Evolutionary conservation across 2,329 filamentous ascomycete species (phyloP).

Genomic region (Diaporthe ilicicola): DNA sequence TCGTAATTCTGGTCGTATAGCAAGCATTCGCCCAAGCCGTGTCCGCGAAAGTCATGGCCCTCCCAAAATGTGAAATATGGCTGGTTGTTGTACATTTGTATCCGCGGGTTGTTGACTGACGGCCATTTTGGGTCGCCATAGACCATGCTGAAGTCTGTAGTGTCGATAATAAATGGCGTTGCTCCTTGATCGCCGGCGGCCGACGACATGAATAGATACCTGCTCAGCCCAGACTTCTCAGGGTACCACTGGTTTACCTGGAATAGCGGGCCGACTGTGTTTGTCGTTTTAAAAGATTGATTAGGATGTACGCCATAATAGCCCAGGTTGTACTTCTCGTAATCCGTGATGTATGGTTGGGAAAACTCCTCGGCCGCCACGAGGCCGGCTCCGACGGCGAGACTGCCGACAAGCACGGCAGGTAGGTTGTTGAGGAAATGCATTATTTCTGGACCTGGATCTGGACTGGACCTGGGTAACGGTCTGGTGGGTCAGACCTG

Average conservation of each 20-base stretch:
- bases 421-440: slow-evolving; percentile 14
- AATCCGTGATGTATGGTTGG: slow-evolving; percentile 29
- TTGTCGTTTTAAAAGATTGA: slow-evolving; percentile 29
- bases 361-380: slow-evolving; percentile 29
- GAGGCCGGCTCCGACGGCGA: slow-evolving; percentile 30
- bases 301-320: slow-evolving; percentile 29
- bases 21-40: slow-evolving; percentile 31
- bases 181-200: slow-evolving; percentile 18
- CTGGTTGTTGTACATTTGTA: slow-evolving; percentile 31
- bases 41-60: slow-evolving; percentile 29
- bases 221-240: slow-evolving; percentile 27
- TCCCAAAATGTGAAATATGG: slow-evolving; percentile 33
- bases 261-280: slow-evolving; percentile 18
- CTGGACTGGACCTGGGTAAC: background rate
- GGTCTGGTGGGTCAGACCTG: slow-evolving; percentile 6
- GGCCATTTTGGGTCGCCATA: slow-evolving; percentile 32
- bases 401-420: slow-evolving; percentile 27
- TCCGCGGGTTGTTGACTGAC: slow-evolving; percentile 31
- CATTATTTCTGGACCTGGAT: slow-evolving; percentile 15
- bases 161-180: slow-evolving; percentile 33
- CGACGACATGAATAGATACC: slow-evolving; percentile 29
- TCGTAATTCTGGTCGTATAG: slow-evolving; percentile 32
- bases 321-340: slow-evolving; percentile 27
- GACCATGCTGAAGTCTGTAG: slow-evolving; percentile 29
- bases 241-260: slow-evolving; percentile 34